Evolutionary conservation across 2,329 filamentous ascomycete species (phyloP).

Genomic region (Sordariomycetes sp.): DNA sequence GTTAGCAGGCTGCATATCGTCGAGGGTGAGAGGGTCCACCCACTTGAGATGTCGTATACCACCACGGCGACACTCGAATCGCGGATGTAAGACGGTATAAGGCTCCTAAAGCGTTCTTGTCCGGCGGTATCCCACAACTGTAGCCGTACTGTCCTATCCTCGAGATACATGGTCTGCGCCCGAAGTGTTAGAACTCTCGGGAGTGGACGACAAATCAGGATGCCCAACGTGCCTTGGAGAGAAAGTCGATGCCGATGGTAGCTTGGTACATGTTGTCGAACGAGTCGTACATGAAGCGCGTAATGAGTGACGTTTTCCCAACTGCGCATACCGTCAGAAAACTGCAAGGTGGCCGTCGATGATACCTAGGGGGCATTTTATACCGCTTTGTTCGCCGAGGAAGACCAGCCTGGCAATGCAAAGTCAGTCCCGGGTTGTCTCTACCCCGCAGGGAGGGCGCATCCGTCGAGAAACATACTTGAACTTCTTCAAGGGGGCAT

Average conservation of each 20-base stretch:
- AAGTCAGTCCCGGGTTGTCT: conserved; percentile 4
- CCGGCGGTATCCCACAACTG: conserved; percentile 98
- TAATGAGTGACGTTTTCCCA: conserved; percentile 97
- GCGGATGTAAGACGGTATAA: conserved; percentile 97
- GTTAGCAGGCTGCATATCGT: conserved; percentile 8
- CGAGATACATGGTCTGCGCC: conserved; percentile 93
- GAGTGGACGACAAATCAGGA: neutral
- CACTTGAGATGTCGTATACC: conserved; percentile 95
- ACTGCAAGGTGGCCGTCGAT: neutral
- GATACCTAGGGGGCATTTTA: conserved; percentile 16
- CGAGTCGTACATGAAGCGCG: conserved; percentile 99
- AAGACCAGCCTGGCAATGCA: conserved; percentile 67
- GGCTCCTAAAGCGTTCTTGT: conserved; percentile 90
- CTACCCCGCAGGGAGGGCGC: neutral
- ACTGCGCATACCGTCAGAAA: conserved; percentile 41
- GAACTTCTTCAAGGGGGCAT: conserved; percentile 99
- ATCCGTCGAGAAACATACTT: conserved; percentile 52
- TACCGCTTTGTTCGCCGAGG: conserved; percentile 97
- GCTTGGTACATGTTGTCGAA: conserved; percentile 99
- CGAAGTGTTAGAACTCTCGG: neutral
- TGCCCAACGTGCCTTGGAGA: conserved; percentile 66
- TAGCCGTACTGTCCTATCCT: conserved; percentile 93
- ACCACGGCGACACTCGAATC: conserved; percentile 97
- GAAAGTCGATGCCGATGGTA: conserved; percentile 97
- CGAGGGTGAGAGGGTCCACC: conserved; percentile 10